Conservation (phyloP, 768 basidiomycete species). For the Udeniomyces megalosporus region DNA sequence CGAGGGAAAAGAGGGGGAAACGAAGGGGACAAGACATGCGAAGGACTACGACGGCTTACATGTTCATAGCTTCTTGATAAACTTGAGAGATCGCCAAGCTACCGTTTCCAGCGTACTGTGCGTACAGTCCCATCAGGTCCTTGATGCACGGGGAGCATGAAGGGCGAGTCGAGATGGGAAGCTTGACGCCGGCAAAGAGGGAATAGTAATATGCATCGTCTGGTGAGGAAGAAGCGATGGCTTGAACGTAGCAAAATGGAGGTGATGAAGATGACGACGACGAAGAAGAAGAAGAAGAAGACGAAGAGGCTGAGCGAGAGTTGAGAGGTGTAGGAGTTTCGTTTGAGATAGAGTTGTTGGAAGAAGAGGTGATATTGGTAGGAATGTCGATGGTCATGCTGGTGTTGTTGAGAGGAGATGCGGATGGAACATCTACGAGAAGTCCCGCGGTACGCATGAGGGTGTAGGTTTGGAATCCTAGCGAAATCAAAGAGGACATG, state of each 20-base stretch:
- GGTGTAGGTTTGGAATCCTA: constrained; percentile 45
- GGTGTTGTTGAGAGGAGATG: no score
- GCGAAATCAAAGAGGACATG: not conserved
- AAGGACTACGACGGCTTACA: not conserved
- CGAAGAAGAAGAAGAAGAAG: no score
- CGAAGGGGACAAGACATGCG: not conserved
- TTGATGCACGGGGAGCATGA: constrained; percentile 52
- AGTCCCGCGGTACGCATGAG: constrained; percentile 51
- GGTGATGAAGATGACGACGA: constrained; percentile 43
- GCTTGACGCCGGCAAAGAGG: constrained; percentile 43
- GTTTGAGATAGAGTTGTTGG: no score
- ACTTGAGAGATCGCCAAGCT: not conserved
- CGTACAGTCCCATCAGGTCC: constrained; percentile 43
- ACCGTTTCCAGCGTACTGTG: constrained; percentile 15
- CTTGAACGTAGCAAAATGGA: constrained; percentile 58
- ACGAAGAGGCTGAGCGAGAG: no score
- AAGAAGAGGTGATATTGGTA: no score
- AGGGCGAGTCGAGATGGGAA: constrained; percentile 39
- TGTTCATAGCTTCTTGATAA: not conserved
- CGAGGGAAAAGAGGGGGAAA: no score
- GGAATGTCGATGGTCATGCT: no score
- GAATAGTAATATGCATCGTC: constrained; percentile 58
- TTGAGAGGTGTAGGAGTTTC: no score
- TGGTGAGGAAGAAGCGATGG: constrained; percentile 41
- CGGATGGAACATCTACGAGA: no score